Evolutionary conservation across 768 basidiomycete genomes (phyloP).

Genomic region (Kwoniella newhampshirensis): DNA sequence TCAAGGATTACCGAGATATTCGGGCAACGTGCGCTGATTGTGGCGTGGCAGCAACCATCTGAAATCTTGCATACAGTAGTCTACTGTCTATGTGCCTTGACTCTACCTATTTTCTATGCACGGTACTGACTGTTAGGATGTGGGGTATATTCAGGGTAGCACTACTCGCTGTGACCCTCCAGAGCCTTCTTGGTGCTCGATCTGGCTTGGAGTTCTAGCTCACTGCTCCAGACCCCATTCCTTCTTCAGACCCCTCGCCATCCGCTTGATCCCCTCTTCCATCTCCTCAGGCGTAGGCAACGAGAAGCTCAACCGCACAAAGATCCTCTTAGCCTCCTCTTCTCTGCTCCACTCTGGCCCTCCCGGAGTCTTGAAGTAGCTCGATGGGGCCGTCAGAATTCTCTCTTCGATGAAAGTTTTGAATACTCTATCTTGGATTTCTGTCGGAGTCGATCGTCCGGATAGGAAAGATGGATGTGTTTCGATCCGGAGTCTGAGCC

Average conservation of each 20-base stretch:
- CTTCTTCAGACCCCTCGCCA: slow-evolving; percentile 18
- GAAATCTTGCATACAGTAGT: no score
- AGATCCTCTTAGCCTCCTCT: slow-evolving; percentile 28
- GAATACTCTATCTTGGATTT: slow-evolving; percentile 22
- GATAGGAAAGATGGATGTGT: slow-evolving; percentile 17
- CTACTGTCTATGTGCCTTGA: no score
- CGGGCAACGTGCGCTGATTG: no score
- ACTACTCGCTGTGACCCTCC: no score
- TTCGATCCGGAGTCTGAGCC: slow-evolving; percentile 27
- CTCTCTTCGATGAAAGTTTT: slow-evolving; percentile 17
- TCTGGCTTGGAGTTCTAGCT: no score
- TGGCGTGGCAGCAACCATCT: no score
- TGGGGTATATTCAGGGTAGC: no score
- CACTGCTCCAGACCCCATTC: slow-evolving; percentile 7
- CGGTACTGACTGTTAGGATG: no score
- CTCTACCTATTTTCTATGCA: no score
- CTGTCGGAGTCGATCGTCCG: slow-evolving; percentile 9
- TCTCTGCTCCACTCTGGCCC: slow-evolving; percentile 11
- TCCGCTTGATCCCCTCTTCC: slow-evolving; percentile 27
- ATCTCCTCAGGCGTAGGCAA: slow-evolving; percentile 22
- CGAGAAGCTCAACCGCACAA: slow-evolving; percentile 25
- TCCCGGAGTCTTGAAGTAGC: slow-evolving; percentile 28
- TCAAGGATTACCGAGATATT: no score
- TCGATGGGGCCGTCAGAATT: slow-evolving; percentile 18
- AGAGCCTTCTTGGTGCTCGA: no score